Conservation (phyloP, 2,329 filamentous ascomycete species). For the Arachnopeziza araneosa region DNA sequence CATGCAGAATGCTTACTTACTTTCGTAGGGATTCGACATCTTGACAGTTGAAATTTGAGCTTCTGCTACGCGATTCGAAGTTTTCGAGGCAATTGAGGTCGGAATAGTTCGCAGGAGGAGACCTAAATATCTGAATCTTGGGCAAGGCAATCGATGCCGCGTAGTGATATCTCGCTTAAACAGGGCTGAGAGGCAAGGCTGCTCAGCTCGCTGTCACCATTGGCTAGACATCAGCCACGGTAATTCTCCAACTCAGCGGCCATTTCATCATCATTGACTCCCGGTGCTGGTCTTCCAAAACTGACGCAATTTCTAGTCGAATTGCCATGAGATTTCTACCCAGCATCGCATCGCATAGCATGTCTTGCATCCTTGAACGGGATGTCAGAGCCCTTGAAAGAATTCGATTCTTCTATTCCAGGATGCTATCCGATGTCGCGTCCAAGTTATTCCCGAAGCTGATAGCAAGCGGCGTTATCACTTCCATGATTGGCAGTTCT, state of each 20-base stretch:
- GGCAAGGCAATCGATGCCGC: not conserved
- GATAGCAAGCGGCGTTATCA: not conserved
- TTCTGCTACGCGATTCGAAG: not conserved
- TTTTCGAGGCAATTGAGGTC: not conserved
- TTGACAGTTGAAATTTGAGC: not conserved
- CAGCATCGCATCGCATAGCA: not conserved
- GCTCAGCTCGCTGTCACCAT: not conserved
- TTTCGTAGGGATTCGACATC: conserved; percentile 55
- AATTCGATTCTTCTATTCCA: too few relatives aligned
- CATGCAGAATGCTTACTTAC: conserved; percentile 28
- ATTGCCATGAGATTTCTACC: too few relatives aligned
- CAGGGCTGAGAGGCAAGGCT: not conserved
- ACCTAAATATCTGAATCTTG: not conserved
- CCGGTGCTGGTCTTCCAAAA: not conserved
- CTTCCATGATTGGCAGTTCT: not conserved
- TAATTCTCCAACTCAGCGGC: not conserved
- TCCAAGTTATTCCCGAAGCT: not conserved
- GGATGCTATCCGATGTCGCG: not conserved
- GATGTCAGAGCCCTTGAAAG: not conserved
- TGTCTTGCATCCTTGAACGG: not conserved
- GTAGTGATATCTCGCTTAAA: not conserved
- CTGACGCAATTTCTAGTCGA: not conserved
- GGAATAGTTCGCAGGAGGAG: not conserved
- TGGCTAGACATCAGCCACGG: not conserved
- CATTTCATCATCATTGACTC: not conserved